Percentiles rank a stretch among this genome's conserved stretches.
These are phyloP conservation scores for Kwoniella newhampshirensis DNA, from an alignment of 768 basidiomycete species.

Conservation along the genomic window DNA sequence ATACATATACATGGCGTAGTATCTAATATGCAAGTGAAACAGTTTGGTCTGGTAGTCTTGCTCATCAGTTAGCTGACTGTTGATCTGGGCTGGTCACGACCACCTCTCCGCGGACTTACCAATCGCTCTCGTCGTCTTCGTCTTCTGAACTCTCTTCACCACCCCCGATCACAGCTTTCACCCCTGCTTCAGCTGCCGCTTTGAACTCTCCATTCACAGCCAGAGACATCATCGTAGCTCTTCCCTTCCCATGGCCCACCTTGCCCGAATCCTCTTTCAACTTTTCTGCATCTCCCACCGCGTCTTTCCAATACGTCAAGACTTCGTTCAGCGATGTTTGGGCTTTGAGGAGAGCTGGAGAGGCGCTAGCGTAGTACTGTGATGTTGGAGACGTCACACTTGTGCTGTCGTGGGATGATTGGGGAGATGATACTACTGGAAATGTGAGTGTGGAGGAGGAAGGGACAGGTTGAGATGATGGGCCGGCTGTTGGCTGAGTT, in stretches of 20 bases:
- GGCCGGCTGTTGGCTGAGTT: background rate
- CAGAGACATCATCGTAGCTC: slow-evolving; percentile 35
- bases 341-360: slow-evolving; percentile 14
- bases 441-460: background rate
- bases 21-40: no score
- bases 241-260: slow-evolving; percentile 35
- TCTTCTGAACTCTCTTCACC: background rate
- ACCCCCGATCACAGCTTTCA: background rate
- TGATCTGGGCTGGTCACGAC: no score
- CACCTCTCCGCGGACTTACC: background rate
- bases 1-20: no score
- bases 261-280: slow-evolving; percentile 38
- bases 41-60: no score
- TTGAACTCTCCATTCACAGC: slow-evolving; percentile 17
- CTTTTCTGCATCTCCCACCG: slow-evolving; percentile 38
- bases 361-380: slow-evolving; percentile 20
- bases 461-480: slow-evolving; percentile 6
- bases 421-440: background rate
- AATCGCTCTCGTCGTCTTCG: slow-evolving; percentile 4
- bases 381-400: slow-evolving; percentile 2
- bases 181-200: background rate
- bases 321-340: slow-evolving; percentile 34
- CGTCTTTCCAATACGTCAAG: slow-evolving; percentile 45
- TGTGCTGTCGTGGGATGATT: background rate
- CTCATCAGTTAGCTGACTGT: no score